phyloP scores from a whole-genome alignment of 1,139 yeast genomes.

The Hansenula sp. region DNA sequence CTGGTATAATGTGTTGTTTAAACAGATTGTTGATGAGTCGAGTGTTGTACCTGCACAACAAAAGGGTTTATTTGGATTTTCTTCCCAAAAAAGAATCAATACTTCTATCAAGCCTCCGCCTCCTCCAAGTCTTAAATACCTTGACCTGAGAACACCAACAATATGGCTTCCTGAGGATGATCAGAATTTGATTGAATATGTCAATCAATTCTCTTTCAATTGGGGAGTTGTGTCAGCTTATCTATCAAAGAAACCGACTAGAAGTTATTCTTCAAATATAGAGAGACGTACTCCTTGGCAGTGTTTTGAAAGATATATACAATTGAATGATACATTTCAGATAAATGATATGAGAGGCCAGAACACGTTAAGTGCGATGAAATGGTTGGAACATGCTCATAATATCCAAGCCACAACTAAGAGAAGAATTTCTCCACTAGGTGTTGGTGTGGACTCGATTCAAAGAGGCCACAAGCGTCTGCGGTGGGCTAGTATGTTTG shows the following conservation, averaged over 20 bases:
- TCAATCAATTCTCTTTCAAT: constrained; percentile 83
- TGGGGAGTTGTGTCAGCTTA: constrained; percentile 91
- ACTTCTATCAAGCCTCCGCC: constrained; percentile 69
- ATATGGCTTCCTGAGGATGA: constrained; percentile 97
- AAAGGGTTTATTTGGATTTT: constrained; percentile 56
- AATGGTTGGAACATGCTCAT: constrained; percentile 89
- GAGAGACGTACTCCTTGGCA: constrained; percentile 99
- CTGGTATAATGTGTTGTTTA: constrained; percentile 58
- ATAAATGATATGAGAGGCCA: constrained; percentile 85
- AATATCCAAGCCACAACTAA: constrained; percentile 84
- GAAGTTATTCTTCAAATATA: constrained; percentile 75
- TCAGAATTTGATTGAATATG: constrained; percentile 69
- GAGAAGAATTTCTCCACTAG: constrained; percentile 84
- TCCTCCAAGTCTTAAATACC: constrained; percentile 78
- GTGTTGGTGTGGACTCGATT: constrained; percentile 85
- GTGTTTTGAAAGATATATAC: constrained; percentile 94
- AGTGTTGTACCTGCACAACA: constrained; percentile 36
- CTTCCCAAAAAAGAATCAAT: constrained; percentile 56
- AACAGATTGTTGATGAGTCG: constrained; percentile 40
- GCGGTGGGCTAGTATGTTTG: constrained; percentile 97
- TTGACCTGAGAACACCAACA: constrained; percentile 83
- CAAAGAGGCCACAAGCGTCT: constrained; percentile 88
- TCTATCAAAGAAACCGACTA: constrained; percentile 59
- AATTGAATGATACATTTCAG: constrained; percentile 83
- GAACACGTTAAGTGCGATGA: constrained; percentile 78